Percentiles rank a stretch among this genome's conserved stretches.
These are phyloP conservation scores for Suillus occidentalis DNA, from an alignment of 768 basidiomycete genomes.

Conservation along the genomic window DNA sequence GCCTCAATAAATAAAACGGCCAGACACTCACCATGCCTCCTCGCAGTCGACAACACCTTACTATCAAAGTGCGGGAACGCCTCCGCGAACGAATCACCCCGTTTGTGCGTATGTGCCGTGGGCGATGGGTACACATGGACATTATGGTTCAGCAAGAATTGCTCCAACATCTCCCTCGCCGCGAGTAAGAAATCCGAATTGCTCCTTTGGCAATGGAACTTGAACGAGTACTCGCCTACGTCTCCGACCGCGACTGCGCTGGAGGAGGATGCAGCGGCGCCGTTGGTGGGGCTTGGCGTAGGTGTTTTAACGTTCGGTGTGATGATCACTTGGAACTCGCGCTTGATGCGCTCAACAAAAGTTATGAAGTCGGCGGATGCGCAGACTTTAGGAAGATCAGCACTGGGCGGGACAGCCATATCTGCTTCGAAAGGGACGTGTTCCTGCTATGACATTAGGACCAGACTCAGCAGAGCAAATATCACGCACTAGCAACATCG, in stretches of 20 bases:
- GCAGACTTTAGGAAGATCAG: slow-evolving; percentile 75
- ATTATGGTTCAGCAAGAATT: slow-evolving; percentile 83
- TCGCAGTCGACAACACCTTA: slow-evolving; percentile 82
- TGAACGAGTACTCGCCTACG: slow-evolving; percentile 80
- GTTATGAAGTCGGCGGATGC: slow-evolving; percentile 78
- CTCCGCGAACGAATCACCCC: slow-evolving; percentile 91
- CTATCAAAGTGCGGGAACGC: slow-evolving; percentile 97
- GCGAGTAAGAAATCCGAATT: slow-evolving; percentile 92
- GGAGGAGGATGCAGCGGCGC: slow-evolving; percentile 40
- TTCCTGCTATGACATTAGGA: slow-evolving; percentile 52
- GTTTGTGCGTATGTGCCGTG: slow-evolving; percentile 76
- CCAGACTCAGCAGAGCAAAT: not conserved
- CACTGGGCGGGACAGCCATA: slow-evolving; percentile 83
- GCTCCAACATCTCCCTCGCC: slow-evolving; percentile 89
- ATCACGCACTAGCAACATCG: slow-evolving; percentile 82
- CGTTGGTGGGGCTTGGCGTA: slow-evolving; percentile 42
- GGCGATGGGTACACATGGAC: slow-evolving; percentile 80
- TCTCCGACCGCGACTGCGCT: slow-evolving; percentile 19
- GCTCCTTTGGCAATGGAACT: slow-evolving; percentile 92
- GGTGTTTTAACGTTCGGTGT: slow-evolving; percentile 69
- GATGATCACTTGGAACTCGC: slow-evolving; percentile 91
- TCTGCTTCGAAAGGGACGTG: slow-evolving; percentile 97
- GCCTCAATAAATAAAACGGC: slow-evolving; percentile 26
- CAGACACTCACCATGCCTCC: slow-evolving; percentile 53
- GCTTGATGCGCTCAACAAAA: slow-evolving; percentile 90